These are phyloP conservation scores for Thalassiosira mediterranea DNA, from an alignment of 352 stramenopile species.

Conservation along the genomic window DNA sequence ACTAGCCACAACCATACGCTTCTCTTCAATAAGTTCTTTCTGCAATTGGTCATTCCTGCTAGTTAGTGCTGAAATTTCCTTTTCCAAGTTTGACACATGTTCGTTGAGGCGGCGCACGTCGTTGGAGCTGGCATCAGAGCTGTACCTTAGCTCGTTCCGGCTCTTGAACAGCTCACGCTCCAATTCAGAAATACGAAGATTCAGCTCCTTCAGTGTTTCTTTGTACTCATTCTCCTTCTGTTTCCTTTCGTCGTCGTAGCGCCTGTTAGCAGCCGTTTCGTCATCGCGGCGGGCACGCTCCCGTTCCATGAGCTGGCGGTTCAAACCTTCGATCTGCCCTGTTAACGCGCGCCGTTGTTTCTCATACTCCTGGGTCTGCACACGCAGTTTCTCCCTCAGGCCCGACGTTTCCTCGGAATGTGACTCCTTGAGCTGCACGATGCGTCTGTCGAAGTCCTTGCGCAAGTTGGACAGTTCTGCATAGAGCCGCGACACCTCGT, in stretches of 20 bases:
- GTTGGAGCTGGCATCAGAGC: conserved; percentile 7
- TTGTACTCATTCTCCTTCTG: conserved; percentile 42
- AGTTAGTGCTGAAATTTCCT: conserved; percentile 25
- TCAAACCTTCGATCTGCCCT: conserved; percentile 33
- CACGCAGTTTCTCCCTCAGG: conserved; percentile 24
- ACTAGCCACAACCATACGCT: conserved; percentile 36
- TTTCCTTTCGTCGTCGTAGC: conserved; percentile 28
- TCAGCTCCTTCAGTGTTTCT: conserved; percentile 19
- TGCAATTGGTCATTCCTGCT: conserved; percentile 36
- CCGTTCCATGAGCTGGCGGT: conserved; percentile 38
- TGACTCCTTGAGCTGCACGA: conserved; percentile 33
- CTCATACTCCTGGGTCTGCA: conserved; percentile 46
- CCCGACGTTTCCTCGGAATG: conserved; percentile 29
- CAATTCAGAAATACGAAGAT: conserved; percentile 34
- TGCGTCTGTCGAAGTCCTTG: conserved; percentile 37
- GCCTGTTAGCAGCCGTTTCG: conserved; percentile 7
- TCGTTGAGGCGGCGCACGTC: conserved; percentile 15
- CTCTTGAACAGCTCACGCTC: conserved; percentile 44
- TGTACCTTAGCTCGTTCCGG: conserved; percentile 39
- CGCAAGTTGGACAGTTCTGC: conserved; percentile 43
- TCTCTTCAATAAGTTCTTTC: conserved; percentile 50
- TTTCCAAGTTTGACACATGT: conserved; percentile 37
- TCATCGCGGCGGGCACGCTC: conserved; percentile 22
- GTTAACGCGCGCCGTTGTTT: conserved; percentile 18
- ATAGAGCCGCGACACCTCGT: conserved; percentile 46